Evolutionary conservation across 2,329 filamentous ascomycete species (phyloP).

Genomic region (Lomentospora prolificans): DNA sequence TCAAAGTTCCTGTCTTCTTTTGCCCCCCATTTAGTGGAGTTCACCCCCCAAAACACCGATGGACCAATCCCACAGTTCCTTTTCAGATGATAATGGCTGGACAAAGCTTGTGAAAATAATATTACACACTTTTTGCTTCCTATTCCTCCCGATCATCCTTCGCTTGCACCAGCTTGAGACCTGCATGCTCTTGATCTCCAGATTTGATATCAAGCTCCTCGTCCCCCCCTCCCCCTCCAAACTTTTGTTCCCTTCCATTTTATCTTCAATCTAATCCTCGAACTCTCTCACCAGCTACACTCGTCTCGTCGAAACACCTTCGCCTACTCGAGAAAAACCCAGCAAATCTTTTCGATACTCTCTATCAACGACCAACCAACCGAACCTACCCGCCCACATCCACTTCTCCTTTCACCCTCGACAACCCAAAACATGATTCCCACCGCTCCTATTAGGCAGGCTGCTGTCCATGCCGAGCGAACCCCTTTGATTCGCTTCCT

Average conservation of each 20-base stretch:
- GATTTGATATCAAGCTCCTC: constrained; percentile 1
- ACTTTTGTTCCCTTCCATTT: not conserved
- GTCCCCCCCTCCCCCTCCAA: not conserved
- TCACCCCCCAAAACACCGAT: not conserved
- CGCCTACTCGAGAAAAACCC: no score
- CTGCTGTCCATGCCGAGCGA: constrained; percentile 48
- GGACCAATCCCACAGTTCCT: not conserved
- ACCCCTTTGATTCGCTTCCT: constrained; percentile 53
- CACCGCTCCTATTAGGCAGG: constrained; percentile 47
- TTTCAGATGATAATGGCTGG: not conserved
- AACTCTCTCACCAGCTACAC: not conserved
- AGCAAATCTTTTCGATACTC: not conserved
- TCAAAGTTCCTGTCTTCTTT: not conserved
- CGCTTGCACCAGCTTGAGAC: not conserved
- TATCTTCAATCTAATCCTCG: not conserved
- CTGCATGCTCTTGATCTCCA: not conserved
- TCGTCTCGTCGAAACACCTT: not conserved
- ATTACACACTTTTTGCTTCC: constrained; percentile 6
- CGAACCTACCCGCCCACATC: not conserved
- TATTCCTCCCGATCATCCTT: constrained; percentile 4
- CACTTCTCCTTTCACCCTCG: not conserved
- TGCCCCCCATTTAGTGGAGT: not conserved
- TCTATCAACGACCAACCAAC: not conserved
- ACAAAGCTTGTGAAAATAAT: constrained; percentile 8
- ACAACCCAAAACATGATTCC: constrained; percentile 35